Evolutionary conservation across 371 early-diverging fungal genomes (phyloP), one percentile per base, ranked within the genome.

Genomic region (Rhizopus sp.): DNA sequence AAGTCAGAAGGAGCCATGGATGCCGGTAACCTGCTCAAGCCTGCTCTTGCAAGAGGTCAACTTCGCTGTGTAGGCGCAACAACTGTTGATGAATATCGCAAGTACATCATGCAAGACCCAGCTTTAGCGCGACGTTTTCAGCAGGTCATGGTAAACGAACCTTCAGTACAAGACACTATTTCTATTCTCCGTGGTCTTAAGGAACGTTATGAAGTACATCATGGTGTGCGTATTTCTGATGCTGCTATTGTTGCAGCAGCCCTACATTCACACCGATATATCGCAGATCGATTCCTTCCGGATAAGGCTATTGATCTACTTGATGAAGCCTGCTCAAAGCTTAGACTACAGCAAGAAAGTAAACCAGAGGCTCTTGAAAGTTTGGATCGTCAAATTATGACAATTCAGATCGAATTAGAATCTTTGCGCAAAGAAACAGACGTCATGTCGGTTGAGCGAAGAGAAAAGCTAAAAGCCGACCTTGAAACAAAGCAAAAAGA

Each of bases 111-210:
- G 72, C 87, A 91, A 60, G 95, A 95, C 64, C 86, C 91, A 9
- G 95, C 95, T 7, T 78, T 95, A 66, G 93, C 90, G 4, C 78
- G 95, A 64, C 84, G 95, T 53, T 95, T 95, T 78, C 90, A 92
- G 53, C 78, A 87, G 23, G 86, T 95, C 2, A 81, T 85, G 83
- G 85, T 93, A 0, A 69, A 63, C 2, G 88, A 88, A 57, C 88
- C 88, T 5, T 57, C 71, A 3, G 89, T 93, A 3, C 84, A 87
- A 55, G 95, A 95, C 60, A 90, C 93, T 1, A 86, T 95, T 34
- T 91, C 93, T 9, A 93, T 95, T 60, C 61, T 91, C 50, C 66
- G 90, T 50, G 91, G 91, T n/a, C 68, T 95, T 35, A 88, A 87
- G 60, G 91, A 91, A 55, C 84, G 88, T 30, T 89, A 92, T 52